Evolutionary conservation across 2,329 filamentous ascomycete genomes (phyloP).

Genomic region (Sarocladium kiliense): DNA sequence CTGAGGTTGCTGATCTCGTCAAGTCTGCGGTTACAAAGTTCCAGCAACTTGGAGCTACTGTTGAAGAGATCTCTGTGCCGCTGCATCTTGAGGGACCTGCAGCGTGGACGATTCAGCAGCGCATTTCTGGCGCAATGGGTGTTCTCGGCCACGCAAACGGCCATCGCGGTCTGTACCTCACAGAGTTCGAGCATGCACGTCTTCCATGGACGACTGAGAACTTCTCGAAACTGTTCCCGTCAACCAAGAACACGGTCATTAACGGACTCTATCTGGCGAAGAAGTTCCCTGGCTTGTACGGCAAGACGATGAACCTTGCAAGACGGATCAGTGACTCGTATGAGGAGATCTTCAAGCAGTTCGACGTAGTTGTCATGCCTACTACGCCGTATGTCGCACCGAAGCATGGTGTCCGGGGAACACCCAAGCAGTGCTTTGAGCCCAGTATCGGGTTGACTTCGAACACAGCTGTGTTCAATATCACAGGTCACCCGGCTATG

Average conservation of each 20-base stretch:
- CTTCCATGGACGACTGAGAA: constrained; percentile 39
- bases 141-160: constrained; percentile 39
- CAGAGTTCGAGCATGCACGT: constrained; percentile 43
- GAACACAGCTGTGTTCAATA: constrained; percentile 53
- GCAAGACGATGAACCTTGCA: constrained; percentile 43
- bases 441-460: constrained; percentile 48
- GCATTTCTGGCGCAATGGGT: constrained; percentile 36
- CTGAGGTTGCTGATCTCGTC: constrained; percentile 34
- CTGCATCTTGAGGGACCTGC: constrained; percentile 40
- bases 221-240: constrained; percentile 46
- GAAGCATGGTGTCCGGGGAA: constrained; percentile 31
- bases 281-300: constrained; percentile 38
- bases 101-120: constrained; percentile 46
- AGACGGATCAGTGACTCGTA: constrained; percentile 42
- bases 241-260: constrained; percentile 50
- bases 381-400: constrained; percentile 43
- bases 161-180: constrained; percentile 41
- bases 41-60: constrained; percentile 38
- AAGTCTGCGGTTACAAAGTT: constrained; percentile 35
- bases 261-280: constrained; percentile 43
- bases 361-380: constrained; percentile 42
- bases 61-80: constrained; percentile 47
- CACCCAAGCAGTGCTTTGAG: constrained; percentile 39
- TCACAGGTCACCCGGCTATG: constrained; percentile 51
- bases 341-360: constrained; percentile 31